Evolutionary conservation across 2,329 filamentous ascomycete species (phyloP).

Genomic region (Phyllosticta citrichinensis): DNA sequence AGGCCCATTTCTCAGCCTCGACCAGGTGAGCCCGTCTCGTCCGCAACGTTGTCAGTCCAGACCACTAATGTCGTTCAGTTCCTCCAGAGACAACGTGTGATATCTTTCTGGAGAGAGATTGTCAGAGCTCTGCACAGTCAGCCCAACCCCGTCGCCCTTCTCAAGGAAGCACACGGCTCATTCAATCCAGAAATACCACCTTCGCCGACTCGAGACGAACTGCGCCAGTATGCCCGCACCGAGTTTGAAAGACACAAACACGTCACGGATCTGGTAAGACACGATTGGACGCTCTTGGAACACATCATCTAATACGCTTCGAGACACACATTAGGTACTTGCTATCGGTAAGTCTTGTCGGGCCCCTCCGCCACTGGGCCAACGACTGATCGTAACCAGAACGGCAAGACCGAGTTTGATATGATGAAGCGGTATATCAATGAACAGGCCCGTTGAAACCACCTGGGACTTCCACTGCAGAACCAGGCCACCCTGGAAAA

Average conservation of each 20-base stretch:
- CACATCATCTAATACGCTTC: constrained; percentile 11
- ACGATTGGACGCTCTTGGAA: not conserved
- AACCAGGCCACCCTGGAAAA: too few species aligned
- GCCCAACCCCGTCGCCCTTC: not conserved
- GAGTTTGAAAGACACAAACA: constrained; percentile 40
- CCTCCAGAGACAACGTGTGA: constrained; percentile 37
- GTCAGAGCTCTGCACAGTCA: constrained; percentile 30
- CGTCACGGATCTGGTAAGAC: constrained; percentile 37
- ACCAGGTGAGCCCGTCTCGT: constrained; percentile 20
- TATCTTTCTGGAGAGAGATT: constrained; percentile 40
- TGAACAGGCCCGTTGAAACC: constrained; percentile 12
- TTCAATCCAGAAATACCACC: constrained; percentile 23
- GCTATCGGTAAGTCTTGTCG: constrained; percentile 28
- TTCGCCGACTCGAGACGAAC: constrained; percentile 30
- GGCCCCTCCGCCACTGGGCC: not conserved
- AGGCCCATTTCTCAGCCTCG: constrained; percentile 23
- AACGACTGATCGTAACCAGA: constrained; percentile 17
- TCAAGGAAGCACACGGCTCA: not conserved
- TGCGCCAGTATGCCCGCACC: constrained; percentile 37
- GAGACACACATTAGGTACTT: constrained; percentile 39
- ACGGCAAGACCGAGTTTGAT: constrained; percentile 42
- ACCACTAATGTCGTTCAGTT: constrained; percentile 27
- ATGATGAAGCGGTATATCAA: constrained; percentile 36
- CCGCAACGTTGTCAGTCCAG: not conserved
- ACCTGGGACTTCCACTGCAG: not conserved